Evolutionary conservation across 441 rosid genomes (phyloP).

Genomic region (Eutrema salsugineum): DNA sequence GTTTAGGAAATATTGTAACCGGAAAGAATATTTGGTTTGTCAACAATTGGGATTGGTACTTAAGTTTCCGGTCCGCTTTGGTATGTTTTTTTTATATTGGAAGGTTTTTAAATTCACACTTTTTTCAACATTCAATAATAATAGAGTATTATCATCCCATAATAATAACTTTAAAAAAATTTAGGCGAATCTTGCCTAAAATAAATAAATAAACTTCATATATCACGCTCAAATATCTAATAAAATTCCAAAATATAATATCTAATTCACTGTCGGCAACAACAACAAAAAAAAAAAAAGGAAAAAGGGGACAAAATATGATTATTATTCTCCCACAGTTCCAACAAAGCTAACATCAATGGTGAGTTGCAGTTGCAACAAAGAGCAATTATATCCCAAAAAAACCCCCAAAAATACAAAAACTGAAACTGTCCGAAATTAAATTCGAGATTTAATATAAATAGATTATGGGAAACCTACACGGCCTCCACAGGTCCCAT

Average conservation of each 20-base stretch:
- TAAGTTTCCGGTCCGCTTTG: neutral
- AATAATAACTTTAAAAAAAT: too few relatives aligned
- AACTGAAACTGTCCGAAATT: conserved; percentile 22
- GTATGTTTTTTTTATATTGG: neutral
- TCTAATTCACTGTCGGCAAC: conserved; percentile 23
- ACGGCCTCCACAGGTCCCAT: conserved; percentile 42
- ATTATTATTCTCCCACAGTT: conserved; percentile 4
- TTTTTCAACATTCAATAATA: neutral
- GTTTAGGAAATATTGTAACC: neutral
- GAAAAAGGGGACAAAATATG: neutral
- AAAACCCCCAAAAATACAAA: neutral
- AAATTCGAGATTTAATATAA: neutral
- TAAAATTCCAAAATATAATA: neutral
- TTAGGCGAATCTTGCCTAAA: neutral
- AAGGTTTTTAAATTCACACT: neutral
- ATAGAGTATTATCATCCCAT: too few relatives aligned
- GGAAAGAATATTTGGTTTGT: neutral
- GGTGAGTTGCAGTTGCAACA: conserved; percentile 24
- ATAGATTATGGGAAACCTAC: conserved; percentile 43
- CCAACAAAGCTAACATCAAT: conserved; percentile 21
- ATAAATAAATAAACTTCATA: neutral
- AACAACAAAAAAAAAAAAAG: neutral
- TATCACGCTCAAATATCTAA: neutral
- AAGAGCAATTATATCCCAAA: conserved; percentile 15
- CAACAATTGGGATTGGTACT: neutral